Conservation (phyloP, 2,329 filamentous ascomycete species). For the Clonostachys rosea region DNA sequence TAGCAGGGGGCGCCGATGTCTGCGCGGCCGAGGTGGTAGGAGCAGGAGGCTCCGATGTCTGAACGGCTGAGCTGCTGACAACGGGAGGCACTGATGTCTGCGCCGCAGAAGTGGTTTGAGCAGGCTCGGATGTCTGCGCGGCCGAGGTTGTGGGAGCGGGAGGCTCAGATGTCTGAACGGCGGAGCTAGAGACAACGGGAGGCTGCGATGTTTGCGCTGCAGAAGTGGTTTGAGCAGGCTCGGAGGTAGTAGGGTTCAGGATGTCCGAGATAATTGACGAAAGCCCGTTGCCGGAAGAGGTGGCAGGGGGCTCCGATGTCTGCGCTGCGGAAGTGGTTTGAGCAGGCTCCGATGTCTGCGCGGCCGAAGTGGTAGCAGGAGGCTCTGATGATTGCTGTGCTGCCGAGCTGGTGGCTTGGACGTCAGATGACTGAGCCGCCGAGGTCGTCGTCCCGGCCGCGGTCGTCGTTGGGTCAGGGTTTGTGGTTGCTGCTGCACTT, state of each 20-base stretch:
- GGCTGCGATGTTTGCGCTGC: too few relatives aligned
- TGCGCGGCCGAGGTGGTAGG: neutral
- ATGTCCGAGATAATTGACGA: conserved; percentile 2
- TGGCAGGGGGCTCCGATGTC: neutral
- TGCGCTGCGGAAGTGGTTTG: neutral
- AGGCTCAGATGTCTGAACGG: neutral
- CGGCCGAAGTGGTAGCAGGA: neutral
- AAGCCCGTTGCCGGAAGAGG: conserved; percentile 1
- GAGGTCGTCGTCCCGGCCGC: neutral
- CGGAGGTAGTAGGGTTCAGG: conserved; percentile 5
- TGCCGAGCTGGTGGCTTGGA: neutral
- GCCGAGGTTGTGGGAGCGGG: neutral
- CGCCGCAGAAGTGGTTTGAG: neutral
- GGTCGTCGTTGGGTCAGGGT: conserved; percentile 5
- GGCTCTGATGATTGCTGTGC: neutral
- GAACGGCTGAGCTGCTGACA: neutral
- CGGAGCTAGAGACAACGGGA: neutral
- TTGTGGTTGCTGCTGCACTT: neutral
- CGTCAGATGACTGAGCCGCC: neutral
- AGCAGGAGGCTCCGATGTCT: neutral
- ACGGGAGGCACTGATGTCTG: neutral
- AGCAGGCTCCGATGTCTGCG: conserved; percentile 2
- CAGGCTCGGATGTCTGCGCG: conserved; percentile 1
- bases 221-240: neutral
- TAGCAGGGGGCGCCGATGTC: neutral